Evolutionary conservation across 164 flowering plant genomes (phyloP).

Genomic region (Echeveria elegans): DNA sequence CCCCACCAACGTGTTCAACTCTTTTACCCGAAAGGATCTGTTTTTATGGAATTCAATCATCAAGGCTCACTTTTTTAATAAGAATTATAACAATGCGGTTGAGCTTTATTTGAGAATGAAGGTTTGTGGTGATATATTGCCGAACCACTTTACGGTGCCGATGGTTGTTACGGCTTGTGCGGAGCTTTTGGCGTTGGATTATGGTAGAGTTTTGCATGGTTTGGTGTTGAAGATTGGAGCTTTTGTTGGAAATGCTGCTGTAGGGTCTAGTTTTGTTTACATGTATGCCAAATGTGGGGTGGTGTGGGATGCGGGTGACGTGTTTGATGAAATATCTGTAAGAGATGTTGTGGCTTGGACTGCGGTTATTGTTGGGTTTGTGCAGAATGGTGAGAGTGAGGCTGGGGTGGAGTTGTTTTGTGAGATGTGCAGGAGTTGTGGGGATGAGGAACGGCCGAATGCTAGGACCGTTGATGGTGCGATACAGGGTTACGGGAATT

Average conservation of each 20-base stretch:
- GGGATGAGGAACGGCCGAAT: conserved; percentile 40
- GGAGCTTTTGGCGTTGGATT: conserved; percentile 24
- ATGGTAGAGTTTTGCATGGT: conserved; percentile 47
- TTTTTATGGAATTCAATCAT: conserved; percentile 82
- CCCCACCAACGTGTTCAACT: conserved; percentile 39
- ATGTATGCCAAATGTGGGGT: conserved; percentile 52
- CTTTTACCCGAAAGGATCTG: conserved; percentile 30
- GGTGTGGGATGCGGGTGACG: conserved; percentile 31
- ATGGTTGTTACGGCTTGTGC: conserved; percentile 60
- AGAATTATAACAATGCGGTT: conserved; percentile 27
- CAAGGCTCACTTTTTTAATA: conserved; percentile 55
- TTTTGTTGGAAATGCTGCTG: conserved; percentile 33
- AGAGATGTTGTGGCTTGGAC: conserved; percentile 85
- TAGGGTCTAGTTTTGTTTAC: conserved; percentile 62
- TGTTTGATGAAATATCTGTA: too few relatives aligned
- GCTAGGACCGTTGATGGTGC: conserved; percentile 59
- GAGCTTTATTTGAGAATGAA: conserved; percentile 38
- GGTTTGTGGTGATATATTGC: conserved; percentile 12
- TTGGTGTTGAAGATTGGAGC: conserved; percentile 36
- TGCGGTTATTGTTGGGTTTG: conserved; percentile 59
- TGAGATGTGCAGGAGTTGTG: conserved; percentile 42
- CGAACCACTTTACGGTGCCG: conserved; percentile 56
- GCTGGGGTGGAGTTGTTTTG: conserved; percentile 43
- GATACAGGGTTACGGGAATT: conserved; percentile 58
- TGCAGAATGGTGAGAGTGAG: too few relatives aligned